Evolutionary conservation across 441 rosid genomes (phyloP).

Genomic region (Geranium incanum): DNA sequence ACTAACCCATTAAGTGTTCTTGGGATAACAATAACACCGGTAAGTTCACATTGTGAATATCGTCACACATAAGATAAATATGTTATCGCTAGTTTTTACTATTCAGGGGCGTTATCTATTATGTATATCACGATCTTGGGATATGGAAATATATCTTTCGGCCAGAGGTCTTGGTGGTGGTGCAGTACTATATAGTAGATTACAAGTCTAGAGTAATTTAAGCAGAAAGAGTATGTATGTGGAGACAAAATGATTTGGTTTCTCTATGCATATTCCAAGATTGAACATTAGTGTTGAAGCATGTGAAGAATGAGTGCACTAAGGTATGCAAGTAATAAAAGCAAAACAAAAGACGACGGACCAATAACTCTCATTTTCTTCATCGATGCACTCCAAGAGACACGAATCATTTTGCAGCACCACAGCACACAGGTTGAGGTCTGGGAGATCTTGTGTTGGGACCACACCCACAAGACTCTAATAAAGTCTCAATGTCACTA

Average conservation of each 20-base stretch:
- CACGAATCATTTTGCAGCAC: not conserved
- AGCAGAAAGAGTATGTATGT: not conserved
- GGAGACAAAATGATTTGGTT: too few species aligned
- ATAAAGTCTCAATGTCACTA: not conserved
- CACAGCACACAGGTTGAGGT: not conserved
- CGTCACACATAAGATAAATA: too few species aligned
- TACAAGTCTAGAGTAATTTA: not conserved
- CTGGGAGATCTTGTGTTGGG: not conserved
- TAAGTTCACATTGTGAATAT: too few species aligned
- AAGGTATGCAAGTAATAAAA: not conserved
- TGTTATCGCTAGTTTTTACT: too few species aligned
- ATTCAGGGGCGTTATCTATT: too few species aligned
- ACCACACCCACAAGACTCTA: not conserved
- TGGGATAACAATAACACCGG: too few species aligned
- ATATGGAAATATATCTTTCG: too few species aligned
- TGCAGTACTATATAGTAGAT: too few species aligned
- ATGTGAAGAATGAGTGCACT: not conserved
- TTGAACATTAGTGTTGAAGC: not conserved
- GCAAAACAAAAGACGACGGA: not conserved
- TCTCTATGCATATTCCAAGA: not conserved
- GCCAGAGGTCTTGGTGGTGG: too few species aligned
- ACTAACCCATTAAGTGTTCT: too few species aligned
- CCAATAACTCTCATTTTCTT: not conserved
- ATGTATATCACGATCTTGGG: too few species aligned
- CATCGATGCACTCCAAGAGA: not conserved